Conservation (phyloP, 176 grass and related monocot species). For the Eleusine coracana region DNA sequence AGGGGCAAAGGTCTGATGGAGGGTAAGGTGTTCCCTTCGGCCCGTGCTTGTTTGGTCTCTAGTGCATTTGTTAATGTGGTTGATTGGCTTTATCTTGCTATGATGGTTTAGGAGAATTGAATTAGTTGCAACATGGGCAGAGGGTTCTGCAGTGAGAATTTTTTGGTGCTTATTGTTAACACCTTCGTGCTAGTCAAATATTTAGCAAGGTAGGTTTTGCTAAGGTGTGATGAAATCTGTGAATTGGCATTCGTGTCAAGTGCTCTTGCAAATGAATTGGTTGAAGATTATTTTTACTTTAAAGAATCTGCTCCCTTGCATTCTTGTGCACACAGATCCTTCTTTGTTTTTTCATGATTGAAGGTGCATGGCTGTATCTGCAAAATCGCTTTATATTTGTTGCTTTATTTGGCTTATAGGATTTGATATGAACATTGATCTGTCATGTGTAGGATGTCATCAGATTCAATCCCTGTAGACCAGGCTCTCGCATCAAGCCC, state of each 20-base stretch:
- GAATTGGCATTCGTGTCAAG: neutral
- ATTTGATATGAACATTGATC: constrained; percentile 30
- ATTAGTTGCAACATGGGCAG: constrained; percentile 28
- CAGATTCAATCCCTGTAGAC: constrained; percentile 12
- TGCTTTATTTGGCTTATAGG: constrained; percentile 1
- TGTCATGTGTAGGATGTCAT: constrained; percentile 36
- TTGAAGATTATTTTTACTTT: neutral
- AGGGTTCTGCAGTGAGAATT: constrained; percentile 18
- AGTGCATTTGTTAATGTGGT: constrained; percentile 24
- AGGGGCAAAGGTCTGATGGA: constrained; percentile 39
- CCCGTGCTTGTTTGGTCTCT: constrained; percentile 10
- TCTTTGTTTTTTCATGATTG: neutral
- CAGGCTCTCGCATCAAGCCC: constrained; percentile 30
- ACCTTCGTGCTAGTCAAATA: constrained; percentile 3
- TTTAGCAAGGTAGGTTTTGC: constrained; percentile 25
- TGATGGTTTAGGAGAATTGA: constrained; percentile 36
- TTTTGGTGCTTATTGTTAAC: constrained; percentile 33
- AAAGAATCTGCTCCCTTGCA: neutral
- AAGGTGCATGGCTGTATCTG: constrained; percentile 1
- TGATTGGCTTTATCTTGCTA: constrained; percentile 40
- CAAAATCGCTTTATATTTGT: neutral
- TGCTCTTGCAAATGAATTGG: neutral
- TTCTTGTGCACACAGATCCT: constrained; percentile 1
- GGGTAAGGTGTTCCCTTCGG: constrained; percentile 38
- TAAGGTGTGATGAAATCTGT: constrained; percentile 27